A percentile compares a stretch with the other conserved stretches of the same genome.
phyloP scores from a whole-genome alignment of 331 rosid genomes.

The Dryas integrifolia region DNA sequence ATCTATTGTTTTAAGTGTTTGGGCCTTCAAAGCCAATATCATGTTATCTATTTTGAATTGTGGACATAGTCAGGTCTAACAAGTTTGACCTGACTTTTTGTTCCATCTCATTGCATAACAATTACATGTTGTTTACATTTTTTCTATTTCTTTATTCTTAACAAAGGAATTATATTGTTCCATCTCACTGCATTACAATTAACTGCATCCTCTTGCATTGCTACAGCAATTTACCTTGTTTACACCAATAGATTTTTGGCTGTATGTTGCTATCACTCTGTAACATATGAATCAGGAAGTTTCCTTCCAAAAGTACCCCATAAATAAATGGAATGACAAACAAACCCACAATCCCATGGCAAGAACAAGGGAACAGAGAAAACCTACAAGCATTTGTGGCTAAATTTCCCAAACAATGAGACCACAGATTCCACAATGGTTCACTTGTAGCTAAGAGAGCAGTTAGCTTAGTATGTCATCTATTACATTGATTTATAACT shows the following conservation, averaged over 20 bases:
- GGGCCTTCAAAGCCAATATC: too few species aligned
- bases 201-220: neutral
- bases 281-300: neutral
- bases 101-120: too few species aligned
- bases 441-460: conserved; percentile 58
- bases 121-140: too few species aligned
- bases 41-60: too few species aligned
- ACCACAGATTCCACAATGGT: conserved; percentile 37
- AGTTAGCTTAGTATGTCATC: conserved; percentile 41
- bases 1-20: too few species aligned
- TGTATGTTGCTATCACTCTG: too few species aligned
- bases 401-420: conserved; percentile 18
- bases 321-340: neutral
- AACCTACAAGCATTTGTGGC: conserved; percentile 28
- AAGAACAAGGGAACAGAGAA: conserved; percentile 18
- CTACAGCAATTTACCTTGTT: neutral
- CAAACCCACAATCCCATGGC: neutral
- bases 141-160: too few species aligned
- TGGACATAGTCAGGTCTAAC: too few species aligned
- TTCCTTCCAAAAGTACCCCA: neutral
- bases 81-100: too few species aligned
- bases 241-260: neutral
- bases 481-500: conserved; percentile 32
- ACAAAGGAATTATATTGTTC: too few species aligned
- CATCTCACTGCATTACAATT: neutral